Evolutionary conservation across 2,329 filamentous ascomycete genomes (phyloP), one percentile per base, ranked within the genome.

Genomic region (Lachnellula subtilissima): DNA sequence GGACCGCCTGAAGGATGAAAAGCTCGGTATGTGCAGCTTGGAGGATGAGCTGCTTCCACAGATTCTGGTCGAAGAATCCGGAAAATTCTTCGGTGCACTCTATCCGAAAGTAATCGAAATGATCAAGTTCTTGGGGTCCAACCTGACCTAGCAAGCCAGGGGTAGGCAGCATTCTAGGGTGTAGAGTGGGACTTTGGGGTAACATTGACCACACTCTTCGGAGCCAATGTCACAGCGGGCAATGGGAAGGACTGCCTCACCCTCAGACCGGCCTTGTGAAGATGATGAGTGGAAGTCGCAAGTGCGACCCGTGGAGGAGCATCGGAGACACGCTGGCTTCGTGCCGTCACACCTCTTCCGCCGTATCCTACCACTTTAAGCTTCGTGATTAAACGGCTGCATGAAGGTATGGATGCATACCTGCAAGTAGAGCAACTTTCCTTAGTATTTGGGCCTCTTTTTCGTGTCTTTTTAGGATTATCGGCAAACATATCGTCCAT

Each of bases 381-480:
- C 9, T 11, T 32, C 28, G 9, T 32, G 28, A 4, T 32, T 9
- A 12, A 9, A 11, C 28, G 28, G 28, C 28, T 32, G 28, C 9
- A 11, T 32, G 9, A 32, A 32, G 9, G 28, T 3, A 1, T 4
- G 28, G 28, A 9, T 32, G 9, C 28, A 32, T 32, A 32, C 51
- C 49, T 54, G 55, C 52, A 58, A 4, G 55, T 58, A 11, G 14
- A 3, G 32, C 55, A 58, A 17, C 50, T 43, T 15, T 49, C 17
- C n/a, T 35, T 55, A n/a, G 46, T 40, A n/a, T 58, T 58, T 14
- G 40, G 52, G 5, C 55, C 55, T 40, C 55, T 35, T 14, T 52
- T 54, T 4, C 55, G 55, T 42, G 52, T 49, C 57, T 72, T 32
- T 48, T 48, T 55, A 5, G 37, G 68, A 65, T 12, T 74, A 77